Conservation (phyloP, 495 filamentous ascomycete species). For the Tirmania nivea region DNA sequence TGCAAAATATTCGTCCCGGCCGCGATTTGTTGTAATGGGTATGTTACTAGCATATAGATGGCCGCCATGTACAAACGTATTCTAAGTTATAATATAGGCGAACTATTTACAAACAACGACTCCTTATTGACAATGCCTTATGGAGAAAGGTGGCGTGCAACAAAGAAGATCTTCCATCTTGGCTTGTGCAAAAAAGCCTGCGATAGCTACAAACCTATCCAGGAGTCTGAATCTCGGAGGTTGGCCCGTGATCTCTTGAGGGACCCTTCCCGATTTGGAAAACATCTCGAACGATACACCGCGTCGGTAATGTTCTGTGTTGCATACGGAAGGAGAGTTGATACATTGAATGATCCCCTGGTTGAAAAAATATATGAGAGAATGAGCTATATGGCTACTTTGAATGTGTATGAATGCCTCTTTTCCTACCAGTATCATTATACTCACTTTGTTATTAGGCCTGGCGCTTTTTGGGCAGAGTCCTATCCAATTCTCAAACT, state of each 20-base stretch:
- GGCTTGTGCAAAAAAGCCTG: conserved; percentile 7
- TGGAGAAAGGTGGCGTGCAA: conserved; percentile 24
- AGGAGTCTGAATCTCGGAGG: conserved; percentile 28
- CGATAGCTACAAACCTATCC: conserved; percentile 22
- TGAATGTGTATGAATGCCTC: conserved; percentile 27
- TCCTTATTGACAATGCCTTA: conserved; percentile 27
- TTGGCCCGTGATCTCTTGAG: conserved; percentile 30
- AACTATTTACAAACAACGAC: conserved; percentile 17
- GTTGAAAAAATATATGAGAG: conserved; percentile 32
- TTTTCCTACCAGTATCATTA: neutral
- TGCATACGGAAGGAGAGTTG: conserved; percentile 38
- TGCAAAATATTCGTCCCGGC: conserved; percentile 31
- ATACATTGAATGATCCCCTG: conserved; percentile 29
- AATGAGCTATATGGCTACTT: conserved; percentile 35
- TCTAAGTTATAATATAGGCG: conserved; percentile 3
- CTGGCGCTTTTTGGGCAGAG: conserved; percentile 36
- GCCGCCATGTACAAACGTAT: conserved; percentile 15
- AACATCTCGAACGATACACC: conserved; percentile 41
- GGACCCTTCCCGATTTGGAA: conserved; percentile 31
- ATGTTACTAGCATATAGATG: conserved; percentile 31
- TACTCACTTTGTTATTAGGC: conserved; percentile 11
- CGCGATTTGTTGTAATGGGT: conserved; percentile 34
- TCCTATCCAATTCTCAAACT: conserved; percentile 32
- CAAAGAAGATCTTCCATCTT: conserved; percentile 20
- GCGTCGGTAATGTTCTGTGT: conserved; percentile 43